Evolutionary conservation across 768 basidiomycete species (phyloP), one percentile per base, ranked within the genome.

Genomic region (Kwoniella sp.): DNA sequence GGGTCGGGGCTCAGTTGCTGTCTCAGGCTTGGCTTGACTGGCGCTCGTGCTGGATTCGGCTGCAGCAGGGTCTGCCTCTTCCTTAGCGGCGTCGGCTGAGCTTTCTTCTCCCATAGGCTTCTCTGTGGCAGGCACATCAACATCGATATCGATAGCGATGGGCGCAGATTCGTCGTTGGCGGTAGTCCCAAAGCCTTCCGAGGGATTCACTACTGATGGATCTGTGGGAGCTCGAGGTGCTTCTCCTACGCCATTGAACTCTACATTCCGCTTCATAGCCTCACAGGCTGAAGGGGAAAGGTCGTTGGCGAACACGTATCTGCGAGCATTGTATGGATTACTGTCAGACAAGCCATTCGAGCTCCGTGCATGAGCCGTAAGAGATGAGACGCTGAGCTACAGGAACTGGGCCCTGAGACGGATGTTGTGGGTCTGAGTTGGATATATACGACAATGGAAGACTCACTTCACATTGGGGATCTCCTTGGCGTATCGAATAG

Each of bases 401-500:
- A n/a, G n/a, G n/a, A n/a, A n/a, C n/a, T n/a, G n/a, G n/a, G n/a
- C n/a, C n/a, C n/a, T n/a, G n/a, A n/a, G n/a, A n/a, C n/a, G n/a
- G n/a, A n/a, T n/a, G n/a, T n/a, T n/a, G n/a, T 20, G 41, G 41
- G 41, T 45, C 15, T 3, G 15, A 45, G 41, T 45, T 8, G 17
- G 34, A 34, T 38, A 13, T 5, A 34, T 34, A 11, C 15, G 9
- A 7, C 20, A 17, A 45, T 9, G 41, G 8, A 3, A 17, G 15
- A 31, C 87, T 78, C 55, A 96, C 95, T 88, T 91, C 63, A 92
- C 86, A 48, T 89, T 85, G 0, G 94, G 93, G 9, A 99, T 93
- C 82, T 99, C 96, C 73, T 96, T 93, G 0, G 94, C 95, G 79
- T 98, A 99, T 37, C 96, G 90, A 59, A 99, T 96, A 0, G 94